These are phyloP conservation scores for Candolleomyces eurysporus DNA, from an alignment of 768 basidiomycete species.

Conservation along the genomic window DNA sequence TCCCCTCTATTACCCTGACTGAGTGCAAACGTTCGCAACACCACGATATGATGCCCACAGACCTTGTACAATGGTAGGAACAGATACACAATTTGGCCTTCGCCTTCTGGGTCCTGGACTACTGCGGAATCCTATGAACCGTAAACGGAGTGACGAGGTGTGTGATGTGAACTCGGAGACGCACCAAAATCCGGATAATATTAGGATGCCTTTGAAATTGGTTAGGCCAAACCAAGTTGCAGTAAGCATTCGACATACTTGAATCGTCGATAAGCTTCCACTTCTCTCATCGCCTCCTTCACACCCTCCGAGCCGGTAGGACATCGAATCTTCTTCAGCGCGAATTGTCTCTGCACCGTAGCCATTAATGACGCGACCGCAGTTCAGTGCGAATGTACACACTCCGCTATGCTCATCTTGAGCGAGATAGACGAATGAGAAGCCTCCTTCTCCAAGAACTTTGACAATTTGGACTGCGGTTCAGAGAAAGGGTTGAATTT, in stretches of 20 bases:
- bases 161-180: constrained; percentile 13
- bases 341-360: constrained; percentile 74
- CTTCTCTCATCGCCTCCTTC: constrained; percentile 84
- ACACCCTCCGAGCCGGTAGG: constrained; percentile 86
- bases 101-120: constrained; percentile 89
- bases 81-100: constrained; percentile 93
- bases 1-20: constrained; percentile 57
- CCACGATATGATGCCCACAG: constrained; percentile 10
- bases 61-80: constrained; percentile 94
- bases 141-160: background rate
- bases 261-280: constrained; percentile 93
- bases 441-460: constrained; percentile 94
- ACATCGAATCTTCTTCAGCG: constrained; percentile 95
- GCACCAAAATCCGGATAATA: constrained; percentile 89
- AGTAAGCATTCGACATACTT: constrained; percentile 43
- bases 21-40: background rate
- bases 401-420: constrained; percentile 86
- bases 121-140: constrained; percentile 82
- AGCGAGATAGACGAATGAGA: constrained; percentile 87
- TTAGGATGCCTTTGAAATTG: constrained; percentile 73
- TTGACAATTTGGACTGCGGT: constrained; percentile 82
- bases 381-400: constrained; percentile 22
- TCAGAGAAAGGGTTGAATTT: background rate
- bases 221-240: constrained; percentile 3
- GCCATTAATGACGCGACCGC: background rate